phyloP scores from a whole-genome alignment of 345 rosid genomes.

The Turnera subulata region DNA sequence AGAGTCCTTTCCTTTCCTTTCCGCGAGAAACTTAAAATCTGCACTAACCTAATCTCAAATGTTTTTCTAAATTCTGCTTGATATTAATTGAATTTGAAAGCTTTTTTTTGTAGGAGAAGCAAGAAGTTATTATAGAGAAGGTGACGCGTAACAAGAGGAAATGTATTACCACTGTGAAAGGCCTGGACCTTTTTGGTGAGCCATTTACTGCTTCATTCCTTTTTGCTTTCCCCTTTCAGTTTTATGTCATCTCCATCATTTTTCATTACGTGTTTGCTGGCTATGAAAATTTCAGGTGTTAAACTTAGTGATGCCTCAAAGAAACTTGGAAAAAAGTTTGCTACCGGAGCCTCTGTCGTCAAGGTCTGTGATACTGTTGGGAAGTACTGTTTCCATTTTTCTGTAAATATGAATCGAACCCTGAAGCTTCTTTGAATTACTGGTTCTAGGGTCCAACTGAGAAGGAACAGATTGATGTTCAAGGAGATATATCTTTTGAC shows the following conservation, averaged over 20 bases:
- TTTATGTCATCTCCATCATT: not conserved
- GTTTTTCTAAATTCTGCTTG: no score
- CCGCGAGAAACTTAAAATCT: not conserved
- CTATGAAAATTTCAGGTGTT: constrained; percentile 45
- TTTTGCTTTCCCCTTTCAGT: not conserved
- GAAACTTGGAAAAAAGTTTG: constrained; percentile 94
- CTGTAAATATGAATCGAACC: not conserved
- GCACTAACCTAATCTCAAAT: no score
- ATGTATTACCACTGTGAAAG: constrained; percentile 86
- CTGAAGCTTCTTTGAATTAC: constrained; percentile 5
- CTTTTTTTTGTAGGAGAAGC: constrained; percentile 62
- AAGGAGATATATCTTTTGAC: constrained; percentile 90
- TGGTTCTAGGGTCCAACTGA: constrained; percentile 85
- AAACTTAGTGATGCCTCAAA: constrained; percentile 93
- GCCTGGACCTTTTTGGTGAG: constrained; percentile 93
- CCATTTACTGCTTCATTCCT: constrained; percentile 6
- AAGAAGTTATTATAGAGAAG: constrained; percentile 86
- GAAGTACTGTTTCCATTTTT: constrained; percentile 6
- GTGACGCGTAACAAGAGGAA: constrained; percentile 91
- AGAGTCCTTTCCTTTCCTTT: not conserved
- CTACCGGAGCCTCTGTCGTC: constrained; percentile 96
- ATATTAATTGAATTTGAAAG: not conserved
- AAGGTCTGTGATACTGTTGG: constrained; percentile 49
- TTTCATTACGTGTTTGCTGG: not conserved
- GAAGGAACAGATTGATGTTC: constrained; percentile 96